Evolutionary conservation across 2,329 filamentous ascomycete species (phyloP), one percentile per base, ranked within the genome.

Genomic region (Triangularia setosa): DNA sequence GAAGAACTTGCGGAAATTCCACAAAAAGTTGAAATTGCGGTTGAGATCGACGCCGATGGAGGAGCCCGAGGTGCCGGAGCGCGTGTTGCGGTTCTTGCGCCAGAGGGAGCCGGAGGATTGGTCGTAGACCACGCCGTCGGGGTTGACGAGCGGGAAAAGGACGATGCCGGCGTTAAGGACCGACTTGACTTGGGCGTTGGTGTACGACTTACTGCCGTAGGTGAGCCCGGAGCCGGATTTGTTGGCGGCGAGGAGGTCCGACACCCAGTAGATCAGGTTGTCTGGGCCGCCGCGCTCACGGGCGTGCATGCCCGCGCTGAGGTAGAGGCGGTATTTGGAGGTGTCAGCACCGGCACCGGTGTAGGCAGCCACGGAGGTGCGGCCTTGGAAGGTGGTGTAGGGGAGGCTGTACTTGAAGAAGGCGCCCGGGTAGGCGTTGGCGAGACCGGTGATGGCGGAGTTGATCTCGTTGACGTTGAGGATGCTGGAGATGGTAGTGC

Each of bases 1-100:
- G 72, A 83, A 84, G 57, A 77, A 73, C 60, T 74, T 75, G 28
- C 71, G 74, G 69, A 80, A 83, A 73, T 87, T 79, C 81, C 84
- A 87, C 8, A 85, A 72, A 72, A 84, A 83, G 72, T 85, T 82
- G 68, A 84, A 85, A 75, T 85, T 85, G 62, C 83, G 79, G 73
- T 85, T 85, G 57, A 85, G 74, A 68, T 86, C 83, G 30, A 85
- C 75, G 18, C 82, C 83, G 35, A 81, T 64, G 16, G 74, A 73
- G 25, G 65, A 48, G 3, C 75, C 73, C 1, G 73, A 69, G 0
- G 67, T 73, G 1, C 77, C 75, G 25, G 73, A 77, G 23, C 72
- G 72, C 0, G 79, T 75, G 72, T 84, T 84, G 30, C 83, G 80
- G 72, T 85, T 85, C 77, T 85, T 85, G 69, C 83, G 80, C 83